Conservation (phyloP, 495 filamentous ascomycete genomes). For the Trichocladium antarcticum region DNA sequence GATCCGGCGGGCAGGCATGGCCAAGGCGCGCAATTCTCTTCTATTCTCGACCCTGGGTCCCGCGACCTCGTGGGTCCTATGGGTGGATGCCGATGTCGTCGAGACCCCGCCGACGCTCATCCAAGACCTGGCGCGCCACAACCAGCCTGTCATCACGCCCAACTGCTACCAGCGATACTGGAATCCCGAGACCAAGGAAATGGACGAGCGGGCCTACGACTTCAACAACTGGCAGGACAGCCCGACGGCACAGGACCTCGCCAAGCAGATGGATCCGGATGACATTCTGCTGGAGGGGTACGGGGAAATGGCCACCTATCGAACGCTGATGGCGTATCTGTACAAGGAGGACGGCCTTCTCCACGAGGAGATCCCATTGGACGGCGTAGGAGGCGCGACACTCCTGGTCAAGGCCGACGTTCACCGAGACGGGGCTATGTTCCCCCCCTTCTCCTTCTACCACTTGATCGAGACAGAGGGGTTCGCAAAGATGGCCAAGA, state of each 20-base stretch:
- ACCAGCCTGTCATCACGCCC: constrained; percentile 80
- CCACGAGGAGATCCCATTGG: constrained; percentile 55
- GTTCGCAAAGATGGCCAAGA: constrained; percentile 90
- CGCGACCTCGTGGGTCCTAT: constrained; percentile 90
- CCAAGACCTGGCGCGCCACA: constrained; percentile 78
- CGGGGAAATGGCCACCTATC: constrained; percentile 79
- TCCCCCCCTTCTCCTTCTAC: constrained; percentile 91
- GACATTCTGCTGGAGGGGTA: constrained; percentile 95
- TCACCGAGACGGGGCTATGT: constrained; percentile 96
- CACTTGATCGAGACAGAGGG: constrained; percentile 96
- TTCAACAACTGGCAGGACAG: constrained; percentile 96
- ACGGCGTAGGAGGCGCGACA: constrained; percentile 90
- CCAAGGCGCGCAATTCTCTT: constrained; percentile 81
- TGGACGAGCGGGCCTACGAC: constrained; percentile 77
- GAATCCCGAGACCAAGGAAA: constrained; percentile 55
- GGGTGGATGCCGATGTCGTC: constrained; percentile 87
- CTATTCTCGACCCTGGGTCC: constrained; percentile 95
- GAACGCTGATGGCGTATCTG: constrained; percentile 85
- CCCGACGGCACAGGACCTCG: constrained; percentile 60
- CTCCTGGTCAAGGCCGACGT: constrained; percentile 95
- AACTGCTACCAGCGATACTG: constrained; percentile 91
- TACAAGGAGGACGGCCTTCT: constrained; percentile 46
- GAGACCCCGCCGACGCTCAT: constrained; percentile 80
- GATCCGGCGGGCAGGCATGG: constrained; percentile 75
- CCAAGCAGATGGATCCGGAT: constrained; percentile 64